Percentiles rank a stretch among this genome's conserved stretches.
Conservation (phyloP, 2,329 filamentous ascomycete species). For the Trichoderma sp. region DNA sequence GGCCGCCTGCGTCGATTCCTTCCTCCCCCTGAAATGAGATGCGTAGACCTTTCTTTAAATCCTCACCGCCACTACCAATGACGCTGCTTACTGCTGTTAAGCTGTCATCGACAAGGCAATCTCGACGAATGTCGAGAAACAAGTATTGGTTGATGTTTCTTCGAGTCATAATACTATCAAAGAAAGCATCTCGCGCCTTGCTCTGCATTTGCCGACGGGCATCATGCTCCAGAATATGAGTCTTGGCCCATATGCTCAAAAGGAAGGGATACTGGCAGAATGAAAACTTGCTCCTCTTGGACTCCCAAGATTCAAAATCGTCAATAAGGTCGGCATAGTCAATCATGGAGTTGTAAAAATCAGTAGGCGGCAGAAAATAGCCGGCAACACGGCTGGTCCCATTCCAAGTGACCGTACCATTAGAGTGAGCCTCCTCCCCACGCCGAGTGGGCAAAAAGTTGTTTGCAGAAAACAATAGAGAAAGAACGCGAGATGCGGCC, state of each 20-base stretch:
- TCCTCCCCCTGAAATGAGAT: constrained; percentile 89
- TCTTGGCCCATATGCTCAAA: constrained; percentile 89
- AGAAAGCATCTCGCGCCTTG: constrained; percentile 87
- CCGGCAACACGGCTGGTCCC: constrained; percentile 47
- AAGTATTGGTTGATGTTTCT: constrained; percentile 77
- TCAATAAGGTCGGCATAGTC: constrained; percentile 84
- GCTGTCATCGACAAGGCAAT: constrained; percentile 88
- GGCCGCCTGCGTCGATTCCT: constrained; percentile 84
- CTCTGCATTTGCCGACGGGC: constrained; percentile 86
- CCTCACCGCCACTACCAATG: constrained; percentile 77
- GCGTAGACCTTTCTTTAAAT: constrained; percentile 86
- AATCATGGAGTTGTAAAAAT: constrained; percentile 85
- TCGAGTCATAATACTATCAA: constrained; percentile 80
- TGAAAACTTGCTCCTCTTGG: constrained; percentile 71
- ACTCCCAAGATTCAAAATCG: constrained; percentile 89
- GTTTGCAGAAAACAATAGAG: constrained; percentile 82
- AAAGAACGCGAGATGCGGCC: constrained; percentile 78
- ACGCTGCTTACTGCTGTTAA: constrained; percentile 83
- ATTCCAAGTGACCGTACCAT: constrained; percentile 31
- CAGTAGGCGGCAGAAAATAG: constrained; percentile 75
- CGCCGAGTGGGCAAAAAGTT: constrained; percentile 52
- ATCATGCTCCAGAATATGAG: constrained; percentile 86
- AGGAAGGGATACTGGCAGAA: constrained; percentile 95
- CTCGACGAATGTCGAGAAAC: constrained; percentile 74
- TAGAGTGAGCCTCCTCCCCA: constrained; percentile 34